Conservation (phyloP, 179 eudicot genomes). For the Spinacia oleracea region DNA sequence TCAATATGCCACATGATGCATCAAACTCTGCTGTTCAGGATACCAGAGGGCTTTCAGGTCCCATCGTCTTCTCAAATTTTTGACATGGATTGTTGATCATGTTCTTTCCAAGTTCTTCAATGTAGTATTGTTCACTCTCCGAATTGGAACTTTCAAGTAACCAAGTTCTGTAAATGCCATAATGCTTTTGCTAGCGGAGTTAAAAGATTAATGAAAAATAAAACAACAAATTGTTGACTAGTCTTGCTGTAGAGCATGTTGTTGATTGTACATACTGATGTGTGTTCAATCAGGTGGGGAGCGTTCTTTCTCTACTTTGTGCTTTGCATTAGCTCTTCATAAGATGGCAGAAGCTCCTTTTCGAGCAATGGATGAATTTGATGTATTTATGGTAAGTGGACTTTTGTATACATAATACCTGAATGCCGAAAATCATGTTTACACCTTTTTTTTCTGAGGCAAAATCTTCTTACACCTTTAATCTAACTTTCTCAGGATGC, state of each 20-base stretch:
- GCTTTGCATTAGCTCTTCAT: conserved; percentile 95
- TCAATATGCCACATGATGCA: conserved; percentile 96
- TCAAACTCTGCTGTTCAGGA: conserved; percentile 76
- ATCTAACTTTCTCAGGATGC: conserved; percentile 62
- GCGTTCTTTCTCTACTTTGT: conserved; percentile 89
- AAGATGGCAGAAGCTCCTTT: conserved; percentile 97
- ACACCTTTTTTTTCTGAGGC: neutral
- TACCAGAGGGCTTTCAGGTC: conserved; percentile 98
- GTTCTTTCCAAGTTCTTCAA: neutral
- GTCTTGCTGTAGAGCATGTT: neutral
- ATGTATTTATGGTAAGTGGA: conserved; percentile 84
- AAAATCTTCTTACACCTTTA: neutral
- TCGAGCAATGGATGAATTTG: conserved; percentile 99
- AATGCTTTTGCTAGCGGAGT: neutral
- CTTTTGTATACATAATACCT: neutral
- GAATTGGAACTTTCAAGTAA: neutral
- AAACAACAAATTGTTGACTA: no score
- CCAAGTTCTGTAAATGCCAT: neutral
- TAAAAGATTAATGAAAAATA: neutral
- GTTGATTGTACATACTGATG: neutral
- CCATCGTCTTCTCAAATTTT: conserved; percentile 5
- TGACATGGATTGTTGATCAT: neutral
- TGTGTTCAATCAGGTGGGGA: conserved; percentile 68
- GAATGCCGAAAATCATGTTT: neutral
- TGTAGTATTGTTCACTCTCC: neutral